A percentile compares a stretch with the other conserved stretches of the same genome.
Evolutionary conservation across 805 yeast genomes (phyloP).

Genomic region (Schwanniomyces yamadae): DNA sequence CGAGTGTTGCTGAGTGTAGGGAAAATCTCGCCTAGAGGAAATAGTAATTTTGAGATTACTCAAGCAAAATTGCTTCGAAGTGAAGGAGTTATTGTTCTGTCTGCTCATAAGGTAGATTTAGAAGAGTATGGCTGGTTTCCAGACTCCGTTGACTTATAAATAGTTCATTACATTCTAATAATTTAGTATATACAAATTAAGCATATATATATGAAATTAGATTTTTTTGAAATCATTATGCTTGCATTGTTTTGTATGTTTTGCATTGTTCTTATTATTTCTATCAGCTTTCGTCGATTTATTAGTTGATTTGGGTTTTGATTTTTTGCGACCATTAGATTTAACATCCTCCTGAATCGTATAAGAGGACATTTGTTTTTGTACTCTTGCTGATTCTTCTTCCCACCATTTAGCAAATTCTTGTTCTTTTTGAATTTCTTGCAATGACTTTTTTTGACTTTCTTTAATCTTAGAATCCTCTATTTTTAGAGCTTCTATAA

Average conservation of each 20-base stretch:
- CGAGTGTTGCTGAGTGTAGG: constrained; percentile 68
- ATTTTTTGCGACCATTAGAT: background rate
- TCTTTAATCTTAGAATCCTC: constrained; percentile 30
- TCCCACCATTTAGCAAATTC: constrained; percentile 90
- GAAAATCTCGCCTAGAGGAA: constrained; percentile 52
- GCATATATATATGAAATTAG: background rate
- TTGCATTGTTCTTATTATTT: background rate
- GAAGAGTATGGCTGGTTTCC: constrained; percentile 71
- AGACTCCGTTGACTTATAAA: constrained; percentile 33
- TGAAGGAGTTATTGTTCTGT: constrained; percentile 49
- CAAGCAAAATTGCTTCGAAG: constrained; percentile 46
- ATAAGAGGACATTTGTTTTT: constrained; percentile 29
- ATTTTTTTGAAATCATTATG: background rate
- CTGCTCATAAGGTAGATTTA: constrained; percentile 39
- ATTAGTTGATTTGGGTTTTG: background rate
- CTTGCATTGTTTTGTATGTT: background rate
- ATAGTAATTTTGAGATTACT: constrained; percentile 36
- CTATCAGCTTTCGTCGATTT: background rate
- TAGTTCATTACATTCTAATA: background rate
- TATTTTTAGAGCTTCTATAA: constrained; percentile 44
- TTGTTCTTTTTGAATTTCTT: constrained; percentile 77
- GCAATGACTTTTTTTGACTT: constrained; percentile 44
- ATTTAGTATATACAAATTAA: background rate
- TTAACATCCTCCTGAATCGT: background rate
- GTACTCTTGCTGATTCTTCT: constrained; percentile 68